A percentile compares a stretch with the other conserved stretches of the same genome.
Conservation (phyloP, 2,329 filamentous ascomycete genomes). For the Aspergillus novoparasiticus region DNA sequence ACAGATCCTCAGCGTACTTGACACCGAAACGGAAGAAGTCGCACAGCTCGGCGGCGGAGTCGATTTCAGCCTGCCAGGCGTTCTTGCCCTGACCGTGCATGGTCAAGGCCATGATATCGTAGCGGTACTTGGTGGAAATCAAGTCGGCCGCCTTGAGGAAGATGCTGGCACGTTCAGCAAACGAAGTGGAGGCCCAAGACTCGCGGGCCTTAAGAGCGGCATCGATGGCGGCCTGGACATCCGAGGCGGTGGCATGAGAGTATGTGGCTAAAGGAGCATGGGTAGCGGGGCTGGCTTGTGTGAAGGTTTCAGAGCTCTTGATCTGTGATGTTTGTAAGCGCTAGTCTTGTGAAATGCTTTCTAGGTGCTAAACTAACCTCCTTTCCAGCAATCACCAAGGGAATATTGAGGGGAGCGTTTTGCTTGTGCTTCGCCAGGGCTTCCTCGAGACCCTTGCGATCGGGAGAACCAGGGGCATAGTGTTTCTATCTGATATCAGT, state of each 20-base stretch:
- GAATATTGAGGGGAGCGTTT: conserved; percentile 73
- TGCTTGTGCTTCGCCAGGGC: conserved; percentile 72
- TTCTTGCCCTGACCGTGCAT: conserved; percentile 98
- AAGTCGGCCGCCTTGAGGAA: conserved; percentile 96
- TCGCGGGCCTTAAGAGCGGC: conserved; percentile 83
- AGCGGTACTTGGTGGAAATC: conserved; percentile 88
- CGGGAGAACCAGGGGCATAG: conserved; percentile 80
- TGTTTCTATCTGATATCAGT: conserved; percentile 65
- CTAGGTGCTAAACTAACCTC: conserved; percentile 56
- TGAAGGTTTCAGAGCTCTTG: conserved; percentile 39
- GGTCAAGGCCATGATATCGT: conserved; percentile 93
- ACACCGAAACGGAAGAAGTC: conserved; percentile 94
- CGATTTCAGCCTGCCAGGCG: conserved; percentile 98
- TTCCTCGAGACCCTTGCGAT: conserved; percentile 73
- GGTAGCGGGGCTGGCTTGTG: conserved; percentile 80
- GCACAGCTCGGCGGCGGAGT: conserved; percentile 85
- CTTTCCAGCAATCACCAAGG: conserved; percentile 81
- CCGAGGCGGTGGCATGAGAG: conserved; percentile 74
- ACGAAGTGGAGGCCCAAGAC: conserved; percentile 83
- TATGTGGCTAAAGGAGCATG: conserved; percentile 81
- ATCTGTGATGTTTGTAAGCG: conserved; percentile 23
- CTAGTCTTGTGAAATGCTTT: background rate
- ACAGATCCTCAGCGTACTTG: conserved; percentile 88
- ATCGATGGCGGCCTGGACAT: conserved; percentile 79
- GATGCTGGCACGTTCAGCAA: conserved; percentile 85